phyloP scores from a whole-genome alignment of 768 basidiomycete species.

The Candolleomyces aberdarensis region DNA sequence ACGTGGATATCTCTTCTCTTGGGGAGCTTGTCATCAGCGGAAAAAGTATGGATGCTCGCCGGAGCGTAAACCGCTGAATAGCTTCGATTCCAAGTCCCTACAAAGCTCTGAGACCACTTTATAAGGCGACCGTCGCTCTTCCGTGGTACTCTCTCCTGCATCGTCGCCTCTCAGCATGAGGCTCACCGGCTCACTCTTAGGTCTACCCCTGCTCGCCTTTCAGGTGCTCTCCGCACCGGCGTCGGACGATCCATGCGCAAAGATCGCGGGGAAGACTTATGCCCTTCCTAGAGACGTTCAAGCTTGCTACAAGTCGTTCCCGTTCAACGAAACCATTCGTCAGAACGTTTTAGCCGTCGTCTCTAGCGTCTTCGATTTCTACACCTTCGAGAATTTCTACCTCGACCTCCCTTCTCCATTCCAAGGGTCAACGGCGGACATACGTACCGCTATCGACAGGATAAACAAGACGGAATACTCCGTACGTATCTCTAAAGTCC shows the following conservation, averaged over 20 bases:
- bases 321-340: constrained; percentile 54
- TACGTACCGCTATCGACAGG: constrained; percentile 44
- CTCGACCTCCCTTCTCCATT: constrained; percentile 49
- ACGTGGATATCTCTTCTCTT: background rate
- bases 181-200: background rate
- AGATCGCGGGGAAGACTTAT: constrained; percentile 40
- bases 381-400: constrained; percentile 52
- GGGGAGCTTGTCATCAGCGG: background rate
- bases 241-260: constrained; percentile 34
- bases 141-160: background rate
- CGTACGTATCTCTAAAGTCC: constrained; percentile 25
- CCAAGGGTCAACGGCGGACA: constrained; percentile 53
- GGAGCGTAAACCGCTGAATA: background rate
- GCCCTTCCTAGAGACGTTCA: constrained; percentile 51
- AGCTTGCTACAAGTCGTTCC: constrained; percentile 56
- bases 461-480: constrained; percentile 47
- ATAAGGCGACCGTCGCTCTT: background rate
- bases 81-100: background rate
- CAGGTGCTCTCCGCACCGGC: constrained; percentile 16
- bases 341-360: constrained; percentile 49
- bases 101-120: background rate
- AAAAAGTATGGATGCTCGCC: constrained; percentile 6
- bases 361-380: constrained; percentile 50
- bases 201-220: background rate
- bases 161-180: background rate